phyloP scores from a whole-genome alignment of 2,329 filamentous ascomycete genomes.

The Albophoma yamanashiensis region DNA sequence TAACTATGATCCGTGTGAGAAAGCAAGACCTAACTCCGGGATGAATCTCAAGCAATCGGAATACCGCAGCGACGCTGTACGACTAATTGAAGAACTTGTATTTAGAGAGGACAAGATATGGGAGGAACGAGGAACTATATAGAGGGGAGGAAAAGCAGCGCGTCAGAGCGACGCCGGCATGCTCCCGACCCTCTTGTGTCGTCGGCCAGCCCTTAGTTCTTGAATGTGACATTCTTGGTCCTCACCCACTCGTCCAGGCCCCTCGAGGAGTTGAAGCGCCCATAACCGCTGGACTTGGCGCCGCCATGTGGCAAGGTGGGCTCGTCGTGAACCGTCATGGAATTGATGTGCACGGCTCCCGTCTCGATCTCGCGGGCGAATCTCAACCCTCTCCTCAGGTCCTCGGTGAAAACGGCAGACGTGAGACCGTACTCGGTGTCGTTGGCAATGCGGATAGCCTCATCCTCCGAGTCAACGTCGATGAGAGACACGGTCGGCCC shows the following conservation, averaged over 20 bases:
- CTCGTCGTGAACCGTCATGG: constrained; percentile 57
- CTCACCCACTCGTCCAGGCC: constrained; percentile 52
- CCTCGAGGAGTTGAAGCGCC: constrained; percentile 42
- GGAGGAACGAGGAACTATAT: no score
- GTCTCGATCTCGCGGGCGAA: constrained; percentile 55
- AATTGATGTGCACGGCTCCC: constrained; percentile 59
- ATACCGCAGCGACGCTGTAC: background rate
- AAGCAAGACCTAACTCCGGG: no score
- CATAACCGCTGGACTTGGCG: constrained; percentile 52
- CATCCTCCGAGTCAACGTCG: constrained; percentile 55
- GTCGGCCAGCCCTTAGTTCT: constrained; percentile 12
- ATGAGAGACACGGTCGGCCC: constrained; percentile 63
- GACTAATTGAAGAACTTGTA: background rate
- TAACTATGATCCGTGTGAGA: no score
- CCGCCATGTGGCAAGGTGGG: constrained; percentile 54
- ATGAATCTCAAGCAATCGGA: no score
- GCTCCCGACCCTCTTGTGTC: no score
- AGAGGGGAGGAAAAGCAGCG: no score
- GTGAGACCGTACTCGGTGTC: constrained; percentile 71
- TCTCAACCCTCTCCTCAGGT: constrained; percentile 47
- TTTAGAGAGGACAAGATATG: no score
- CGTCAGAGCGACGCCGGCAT: background rate
- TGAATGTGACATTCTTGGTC: constrained; percentile 54
- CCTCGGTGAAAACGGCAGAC: constrained; percentile 61
- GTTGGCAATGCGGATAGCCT: constrained; percentile 65